Evolutionary conservation across 2,329 filamentous ascomycete species (phyloP).

Genomic region (Ceratocystis destructans): DNA sequence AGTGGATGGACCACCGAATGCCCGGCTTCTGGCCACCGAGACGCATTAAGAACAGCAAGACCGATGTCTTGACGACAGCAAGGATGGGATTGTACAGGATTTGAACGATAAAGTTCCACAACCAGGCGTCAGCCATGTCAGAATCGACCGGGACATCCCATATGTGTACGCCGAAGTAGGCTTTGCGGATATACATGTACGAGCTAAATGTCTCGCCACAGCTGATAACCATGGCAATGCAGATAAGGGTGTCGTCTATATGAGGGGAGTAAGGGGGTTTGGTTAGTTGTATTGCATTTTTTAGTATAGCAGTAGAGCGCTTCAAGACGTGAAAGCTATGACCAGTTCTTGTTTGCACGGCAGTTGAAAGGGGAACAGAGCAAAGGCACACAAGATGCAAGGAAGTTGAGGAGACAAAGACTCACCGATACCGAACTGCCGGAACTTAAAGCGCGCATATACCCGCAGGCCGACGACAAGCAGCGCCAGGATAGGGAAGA

Average conservation of each 20-base stretch:
- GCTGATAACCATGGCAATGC: constrained; percentile 22
- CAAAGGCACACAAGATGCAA: background rate
- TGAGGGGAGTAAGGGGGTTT: background rate
- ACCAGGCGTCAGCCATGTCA: constrained; percentile 20
- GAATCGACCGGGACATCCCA: constrained; percentile 19
- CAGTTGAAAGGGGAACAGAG: background rate
- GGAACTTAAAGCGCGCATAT: constrained; percentile 24
- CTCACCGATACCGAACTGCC: constrained; percentile 24
- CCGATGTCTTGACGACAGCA: constrained; percentile 33
- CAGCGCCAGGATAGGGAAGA: constrained; percentile 25
- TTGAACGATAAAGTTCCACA: constrained; percentile 29
- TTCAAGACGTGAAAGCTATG: background rate
- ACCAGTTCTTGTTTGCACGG: background rate
- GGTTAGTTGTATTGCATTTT: background rate
- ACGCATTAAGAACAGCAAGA: constrained; percentile 34
- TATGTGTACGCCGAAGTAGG: constrained; percentile 25
- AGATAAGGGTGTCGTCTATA: constrained; percentile 24
- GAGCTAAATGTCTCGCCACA: constrained; percentile 13
- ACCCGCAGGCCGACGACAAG: constrained; percentile 23
- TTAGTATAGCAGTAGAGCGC: background rate
- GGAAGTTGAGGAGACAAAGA: background rate
- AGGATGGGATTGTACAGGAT: constrained; percentile 34
- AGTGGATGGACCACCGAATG: constrained; percentile 25
- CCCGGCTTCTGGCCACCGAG: constrained; percentile 28
- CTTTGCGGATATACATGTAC: constrained; percentile 25